Evolutionary conservation across 2,329 filamentous ascomycete species (phyloP), one percentile per base, ranked within the genome.

Genomic region (Talaromyces sp.): DNA sequence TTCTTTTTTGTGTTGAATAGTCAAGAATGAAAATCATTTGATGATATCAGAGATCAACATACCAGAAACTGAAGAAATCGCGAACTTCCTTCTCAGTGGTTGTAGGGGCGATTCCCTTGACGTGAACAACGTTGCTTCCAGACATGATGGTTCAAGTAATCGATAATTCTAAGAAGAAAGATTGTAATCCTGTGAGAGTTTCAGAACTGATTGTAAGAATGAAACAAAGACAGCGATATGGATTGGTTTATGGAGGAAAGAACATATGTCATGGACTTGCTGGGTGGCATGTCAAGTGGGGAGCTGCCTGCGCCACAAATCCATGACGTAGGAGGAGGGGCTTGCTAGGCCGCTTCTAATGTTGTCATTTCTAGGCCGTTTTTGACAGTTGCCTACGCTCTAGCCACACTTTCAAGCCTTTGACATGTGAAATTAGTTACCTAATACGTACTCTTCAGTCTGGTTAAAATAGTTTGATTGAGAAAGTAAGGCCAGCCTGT

Each of bases 21-120:
- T 10, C 3, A 48, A 33, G n/a, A 21, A 33, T 48, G 28, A 2
- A 13, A 35, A 33, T 54, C 15, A n/a, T 43, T 17, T 25, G n/a
- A 35, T 35, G 33, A 48, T 33, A 46, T 33, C 45, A 35, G 11
- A 19, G 8, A 55, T 39, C 35, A 56, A 33, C 84, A 73, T 82
- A 93, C 90, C 84, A 87, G 76, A 97, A 97, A 80, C 89, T 94
- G 82, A 99, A 99, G 82, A 99, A 99, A 72, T 96, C 92, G 70
- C 85, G 86, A 68, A 99, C 86, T 77, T 97, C 91, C 78, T 92
- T 88, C 77, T 99, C 91, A 65, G 84, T 85, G 58, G 93, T 97
- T 73, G 87, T 78, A 62, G 80, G 73, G 66, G 89, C 86, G 77
- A 99, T 96, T 79, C 94, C 92, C 78, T 89, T 89, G 69, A 97